Conservation (phyloP, 306 rosid genomes). For the Malus fusca region DNA sequence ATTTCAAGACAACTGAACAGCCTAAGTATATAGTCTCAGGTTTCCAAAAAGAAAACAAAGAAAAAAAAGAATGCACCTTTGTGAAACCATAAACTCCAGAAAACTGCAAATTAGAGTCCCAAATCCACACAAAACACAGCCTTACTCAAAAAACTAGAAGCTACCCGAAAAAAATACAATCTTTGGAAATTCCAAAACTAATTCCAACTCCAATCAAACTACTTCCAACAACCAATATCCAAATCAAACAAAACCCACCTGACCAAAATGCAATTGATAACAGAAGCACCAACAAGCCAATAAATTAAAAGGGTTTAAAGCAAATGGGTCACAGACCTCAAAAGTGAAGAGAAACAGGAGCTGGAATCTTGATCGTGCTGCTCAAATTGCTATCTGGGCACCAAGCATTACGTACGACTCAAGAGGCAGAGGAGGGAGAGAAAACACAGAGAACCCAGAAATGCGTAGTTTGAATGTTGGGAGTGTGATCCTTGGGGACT, state of each 20-base stretch:
- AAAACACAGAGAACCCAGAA: background rate
- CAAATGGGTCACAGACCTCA: slow-evolving; percentile 36
- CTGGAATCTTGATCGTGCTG: slow-evolving; percentile 16
- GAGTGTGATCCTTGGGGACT: slow-evolving; percentile 11
- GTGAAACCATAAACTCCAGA: slow-evolving; percentile 11
- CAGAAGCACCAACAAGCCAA: background rate
- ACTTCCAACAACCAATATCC: background rate
- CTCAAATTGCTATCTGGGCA: slow-evolving; percentile 22
- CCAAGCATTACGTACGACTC: slow-evolving; percentile 20
- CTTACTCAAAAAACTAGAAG: slow-evolving; percentile 7
- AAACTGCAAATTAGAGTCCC: slow-evolving; percentile 15
- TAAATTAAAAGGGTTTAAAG: background rate
- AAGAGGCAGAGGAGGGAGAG: background rate
- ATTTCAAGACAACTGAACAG: slow-evolving; percentile 19
- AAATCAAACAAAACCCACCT: background rate
- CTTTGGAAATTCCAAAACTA: slow-evolving; percentile 4
- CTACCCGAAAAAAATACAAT: slow-evolving; percentile 3
- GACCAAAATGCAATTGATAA: background rate
- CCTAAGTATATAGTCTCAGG: slow-evolving; percentile 17
- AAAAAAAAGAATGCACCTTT: background rate
- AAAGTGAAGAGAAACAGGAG: background rate
- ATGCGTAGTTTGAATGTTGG: background rate
- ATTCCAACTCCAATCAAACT: slow-evolving; percentile 11
- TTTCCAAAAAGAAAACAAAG: background rate
- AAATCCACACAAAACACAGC: slow-evolving; percentile 2